Evolutionary conservation across 805 yeast species (phyloP).

Genomic region (Ogataea nitratoaversa): DNA sequence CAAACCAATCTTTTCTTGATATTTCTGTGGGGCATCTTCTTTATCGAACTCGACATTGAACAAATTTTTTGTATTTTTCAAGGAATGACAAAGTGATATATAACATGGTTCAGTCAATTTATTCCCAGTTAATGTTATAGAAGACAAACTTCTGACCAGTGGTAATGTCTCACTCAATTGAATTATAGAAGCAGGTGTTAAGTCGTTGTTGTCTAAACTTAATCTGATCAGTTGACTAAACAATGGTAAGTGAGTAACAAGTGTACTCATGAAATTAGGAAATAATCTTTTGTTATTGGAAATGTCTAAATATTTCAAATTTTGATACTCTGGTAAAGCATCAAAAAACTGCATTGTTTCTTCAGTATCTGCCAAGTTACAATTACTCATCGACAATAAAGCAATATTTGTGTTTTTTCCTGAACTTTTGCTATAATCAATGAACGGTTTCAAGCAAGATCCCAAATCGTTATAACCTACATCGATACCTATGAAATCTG

Average conservation of each 20-base stretch:
- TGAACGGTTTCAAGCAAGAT: conserved; percentile 32
- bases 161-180: conserved; percentile 66
- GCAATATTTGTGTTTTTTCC: conserved; percentile 26
- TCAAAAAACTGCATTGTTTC: conserved; percentile 48
- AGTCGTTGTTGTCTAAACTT: conserved; percentile 66
- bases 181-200: conserved; percentile 51
- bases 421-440: conserved; percentile 27
- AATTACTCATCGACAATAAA: conserved; percentile 61
- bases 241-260: conserved; percentile 63
- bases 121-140: conserved; percentile 67
- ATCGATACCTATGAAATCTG: conserved; percentile 65
- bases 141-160: conserved; percentile 60
- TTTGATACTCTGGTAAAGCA: conserved; percentile 48
- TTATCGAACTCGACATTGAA: conserved; percentile 66
- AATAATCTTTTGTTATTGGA: conserved; percentile 66
- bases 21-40: conserved; percentile 53
- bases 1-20: conserved; percentile 70
- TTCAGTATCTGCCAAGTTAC: conserved; percentile 50
- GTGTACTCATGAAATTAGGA: conserved; percentile 53
- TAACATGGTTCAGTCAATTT: conserved; percentile 54
- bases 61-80: conserved; percentile 61
- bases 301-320: conserved; percentile 68
- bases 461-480: conserved; percentile 76
- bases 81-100: conserved; percentile 64
- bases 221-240: conserved; percentile 61